A percentile compares a stretch with the other conserved stretches of the same genome.
phyloP scores from a whole-genome alignment of 306 rosid genomes.

The Nissolia schottii region DNA sequence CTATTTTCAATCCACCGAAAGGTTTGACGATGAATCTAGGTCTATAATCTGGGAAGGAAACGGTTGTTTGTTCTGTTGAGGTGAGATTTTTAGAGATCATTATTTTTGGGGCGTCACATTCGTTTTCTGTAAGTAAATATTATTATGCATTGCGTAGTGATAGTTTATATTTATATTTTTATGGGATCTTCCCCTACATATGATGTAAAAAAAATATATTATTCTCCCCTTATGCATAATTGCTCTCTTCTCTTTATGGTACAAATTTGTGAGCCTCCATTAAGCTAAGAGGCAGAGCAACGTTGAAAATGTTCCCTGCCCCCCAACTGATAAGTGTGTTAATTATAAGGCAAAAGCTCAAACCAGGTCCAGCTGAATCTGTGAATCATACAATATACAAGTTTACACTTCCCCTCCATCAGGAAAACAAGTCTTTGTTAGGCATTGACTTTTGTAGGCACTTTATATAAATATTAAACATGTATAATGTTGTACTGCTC shows the following conservation, averaged over 20 bases:
- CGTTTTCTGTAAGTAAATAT: conserved; percentile 36
- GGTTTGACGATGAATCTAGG: neutral
- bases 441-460: no score
- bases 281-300: neutral
- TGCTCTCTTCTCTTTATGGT: neutral
- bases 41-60: neutral
- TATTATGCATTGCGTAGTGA: neutral
- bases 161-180: neutral
- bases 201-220: neutral
- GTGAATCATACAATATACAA: neutral
- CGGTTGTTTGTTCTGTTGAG: conserved; percentile 6
- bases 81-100: conserved; percentile 17
- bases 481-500: no score
- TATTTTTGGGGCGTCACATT: conserved; percentile 23
- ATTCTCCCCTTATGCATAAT: neutral
- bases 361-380: neutral
- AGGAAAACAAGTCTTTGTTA: no score
- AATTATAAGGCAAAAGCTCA: neutral
- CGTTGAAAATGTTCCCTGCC: neutral
- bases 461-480: no score
- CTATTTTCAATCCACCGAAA: conserved; percentile 10
- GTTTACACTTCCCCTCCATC: neutral
- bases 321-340: no score
- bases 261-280: neutral
- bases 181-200: neutral